These are phyloP conservation scores for Hansenula lynferdii DNA, from an alignment of 1,139 yeast species.

Conservation along the genomic window DNA sequence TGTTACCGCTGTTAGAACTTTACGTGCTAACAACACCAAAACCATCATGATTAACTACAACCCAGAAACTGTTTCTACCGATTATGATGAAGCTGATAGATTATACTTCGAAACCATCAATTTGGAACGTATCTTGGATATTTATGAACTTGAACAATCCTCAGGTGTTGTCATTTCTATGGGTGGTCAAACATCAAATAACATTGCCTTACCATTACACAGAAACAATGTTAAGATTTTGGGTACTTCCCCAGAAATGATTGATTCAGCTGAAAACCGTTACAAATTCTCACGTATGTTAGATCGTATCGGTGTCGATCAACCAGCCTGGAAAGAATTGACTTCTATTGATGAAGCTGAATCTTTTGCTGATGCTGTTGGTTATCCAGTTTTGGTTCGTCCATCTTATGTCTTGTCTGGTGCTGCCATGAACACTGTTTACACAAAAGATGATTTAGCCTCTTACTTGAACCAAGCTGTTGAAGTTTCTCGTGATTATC, in stretches of 20 bases:
- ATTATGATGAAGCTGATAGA: slow-evolving; percentile 97
- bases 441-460: slow-evolving; percentile 84
- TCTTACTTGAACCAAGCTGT: slow-evolving; percentile 90
- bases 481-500: slow-evolving; percentile 96
- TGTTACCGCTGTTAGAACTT: slow-evolving; percentile 90
- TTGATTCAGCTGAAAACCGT: slow-evolving; percentile 97
- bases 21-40: slow-evolving; percentile 81
- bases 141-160: slow-evolving; percentile 88
- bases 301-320: slow-evolving; percentile 96
- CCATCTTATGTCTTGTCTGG: slow-evolving; percentile 98
- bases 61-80: slow-evolving; percentile 98
- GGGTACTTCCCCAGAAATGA: slow-evolving; percentile 98
- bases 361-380: slow-evolving; percentile 83
- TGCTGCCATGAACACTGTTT: slow-evolving; percentile 98
- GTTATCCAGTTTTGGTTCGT: slow-evolving; percentile 95
- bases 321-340: slow-evolving; percentile 99
- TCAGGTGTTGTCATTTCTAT: slow-evolving; percentile 92
- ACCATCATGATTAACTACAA: slow-evolving; percentile 97
- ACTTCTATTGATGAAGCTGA: slow-evolving; percentile 94
- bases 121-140: slow-evolving; percentile 92
- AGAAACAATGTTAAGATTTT: slow-evolving; percentile 93
- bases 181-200: slow-evolving; percentile 99
- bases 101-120: slow-evolving; percentile 94
- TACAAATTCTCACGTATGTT: slow-evolving; percentile 97
- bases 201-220: slow-evolving; percentile 90